phyloP scores from a whole-genome alignment of 1,139 yeast genomes.

The Saccharomyces hybrid region DNA sequence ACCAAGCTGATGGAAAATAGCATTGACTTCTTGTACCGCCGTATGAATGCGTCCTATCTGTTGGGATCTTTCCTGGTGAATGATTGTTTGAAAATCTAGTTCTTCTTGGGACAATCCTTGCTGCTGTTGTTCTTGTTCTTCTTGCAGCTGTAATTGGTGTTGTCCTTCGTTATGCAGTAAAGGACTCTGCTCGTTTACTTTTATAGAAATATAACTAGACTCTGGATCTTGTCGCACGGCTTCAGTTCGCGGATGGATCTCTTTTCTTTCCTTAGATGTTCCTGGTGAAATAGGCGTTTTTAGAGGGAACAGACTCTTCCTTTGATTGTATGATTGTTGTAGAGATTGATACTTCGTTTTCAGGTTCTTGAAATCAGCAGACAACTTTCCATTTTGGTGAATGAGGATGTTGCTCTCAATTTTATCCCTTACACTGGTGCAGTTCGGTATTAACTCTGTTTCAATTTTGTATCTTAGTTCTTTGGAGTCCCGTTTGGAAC shows the following conservation, averaged over 20 bases:
- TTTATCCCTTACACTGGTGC: slow-evolving; percentile 23
- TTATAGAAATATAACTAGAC: slow-evolving; percentile 29
- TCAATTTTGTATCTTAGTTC: slow-evolving; percentile 39
- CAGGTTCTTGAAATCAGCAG: slow-evolving; percentile 38
- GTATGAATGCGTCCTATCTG: slow-evolving; percentile 66
- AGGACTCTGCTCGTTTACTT: slow-evolving; percentile 36
- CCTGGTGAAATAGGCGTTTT: slow-evolving; percentile 4
- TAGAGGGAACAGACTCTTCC: slow-evolving; percentile 10
- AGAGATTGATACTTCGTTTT: slow-evolving; percentile 19
- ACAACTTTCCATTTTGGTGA: slow-evolving; percentile 34
- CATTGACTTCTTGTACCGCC: slow-evolving; percentile 76
- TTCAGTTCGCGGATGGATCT: slow-evolving; percentile 5
- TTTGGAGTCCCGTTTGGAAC: slow-evolving; percentile 46
- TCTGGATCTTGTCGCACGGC: slow-evolving; percentile 9
- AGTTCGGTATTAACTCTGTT: slow-evolving; percentile 19
- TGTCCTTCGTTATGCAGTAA: slow-evolving; percentile 29
- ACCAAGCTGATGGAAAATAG: slow-evolving; percentile 75
- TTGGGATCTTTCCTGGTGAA: slow-evolving; percentile 64
- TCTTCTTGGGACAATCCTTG: slow-evolving; percentile 45
- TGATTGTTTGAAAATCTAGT: slow-evolving; percentile 59
- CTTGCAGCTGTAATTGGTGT: slow-evolving; percentile 25
- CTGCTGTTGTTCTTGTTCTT: slow-evolving; percentile 17
- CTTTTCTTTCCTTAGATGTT: slow-evolving; percentile 12
- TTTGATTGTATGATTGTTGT: slow-evolving; percentile 10
- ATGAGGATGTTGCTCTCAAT: slow-evolving; percentile 16